Evolutionary conservation across 2,329 filamentous ascomycete species (phyloP).

Genomic region (Colletotrichum sp.): DNA sequence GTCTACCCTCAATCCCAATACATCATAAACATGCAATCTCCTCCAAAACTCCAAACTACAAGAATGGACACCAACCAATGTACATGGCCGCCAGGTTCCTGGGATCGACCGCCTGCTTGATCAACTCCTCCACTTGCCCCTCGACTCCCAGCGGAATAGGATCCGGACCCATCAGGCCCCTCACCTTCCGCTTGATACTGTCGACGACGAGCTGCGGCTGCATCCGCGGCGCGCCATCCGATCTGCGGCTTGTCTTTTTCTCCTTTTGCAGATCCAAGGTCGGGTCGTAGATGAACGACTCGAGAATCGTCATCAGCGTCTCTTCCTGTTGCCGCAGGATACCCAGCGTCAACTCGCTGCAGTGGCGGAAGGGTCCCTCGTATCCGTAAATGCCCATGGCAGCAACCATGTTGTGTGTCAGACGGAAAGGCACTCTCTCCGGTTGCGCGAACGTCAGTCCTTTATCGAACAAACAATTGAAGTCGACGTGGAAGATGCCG

Average conservation of each 20-base stretch:
- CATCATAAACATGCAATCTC: background rate
- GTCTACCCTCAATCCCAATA: background rate
- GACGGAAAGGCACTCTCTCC: constrained; percentile 91
- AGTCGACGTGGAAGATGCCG: constrained; percentile 96
- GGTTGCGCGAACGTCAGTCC: constrained; percentile 94
- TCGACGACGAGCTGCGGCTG: constrained; percentile 80
- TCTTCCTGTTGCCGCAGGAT: constrained; percentile 92
- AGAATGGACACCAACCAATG: constrained; percentile 83
- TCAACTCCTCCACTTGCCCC: constrained; percentile 95
- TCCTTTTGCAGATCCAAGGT: constrained; percentile 87
- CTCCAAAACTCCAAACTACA: constrained; percentile 39
- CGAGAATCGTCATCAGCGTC: constrained; percentile 94
- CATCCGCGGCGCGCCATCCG: constrained; percentile 45
- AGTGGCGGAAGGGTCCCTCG: constrained; percentile 90
- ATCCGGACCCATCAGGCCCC: constrained; percentile 82
- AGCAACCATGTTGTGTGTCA: constrained; percentile 98
- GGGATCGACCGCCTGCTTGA: constrained; percentile 82
- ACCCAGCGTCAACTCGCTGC: constrained; percentile 84
- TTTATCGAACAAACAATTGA: constrained; percentile 99
- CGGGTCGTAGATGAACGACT: constrained; percentile 96
- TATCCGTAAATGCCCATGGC: constrained; percentile 96
- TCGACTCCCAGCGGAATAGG: constrained; percentile 93
- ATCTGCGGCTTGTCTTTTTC: constrained; percentile 59
- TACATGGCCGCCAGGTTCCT: constrained; percentile 91
- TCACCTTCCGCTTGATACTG: constrained; percentile 85